Conservation (phyloP, 257 asterid species). For the Henckelia pumila region DNA sequence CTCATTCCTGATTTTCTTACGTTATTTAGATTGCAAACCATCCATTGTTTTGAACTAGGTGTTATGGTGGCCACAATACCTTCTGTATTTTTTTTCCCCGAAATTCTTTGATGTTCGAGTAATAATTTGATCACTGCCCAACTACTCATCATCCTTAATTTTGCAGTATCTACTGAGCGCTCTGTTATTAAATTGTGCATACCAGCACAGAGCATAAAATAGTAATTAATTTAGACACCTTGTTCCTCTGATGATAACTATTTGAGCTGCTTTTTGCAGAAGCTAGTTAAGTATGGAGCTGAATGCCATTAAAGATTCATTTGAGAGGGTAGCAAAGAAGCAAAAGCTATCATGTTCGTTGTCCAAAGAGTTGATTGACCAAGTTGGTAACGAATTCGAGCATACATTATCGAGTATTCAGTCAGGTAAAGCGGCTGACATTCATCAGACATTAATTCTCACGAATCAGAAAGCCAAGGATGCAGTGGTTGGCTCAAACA, state of each 20-base stretch:
- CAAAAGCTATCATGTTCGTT: conserved; percentile 48
- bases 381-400: conserved; percentile 46
- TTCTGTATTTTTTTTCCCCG: background rate
- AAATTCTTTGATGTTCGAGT: background rate
- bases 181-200: background rate
- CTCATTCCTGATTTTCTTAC: conserved; percentile 13
- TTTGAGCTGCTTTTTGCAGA: conserved; percentile 14
- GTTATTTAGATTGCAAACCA: background rate
- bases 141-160: background rate
- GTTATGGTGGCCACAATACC: background rate
- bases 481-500: conserved; percentile 26
- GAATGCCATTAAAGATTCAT: conserved; percentile 40
- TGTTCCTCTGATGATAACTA: background rate
- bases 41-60: conserved; percentile 9
- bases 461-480: conserved; percentile 50
- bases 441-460: conserved; percentile 40
- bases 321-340: conserved; percentile 53
- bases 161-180: background rate
- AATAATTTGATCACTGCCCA: background rate
- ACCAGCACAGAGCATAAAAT: background rate
- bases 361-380: conserved; percentile 48
- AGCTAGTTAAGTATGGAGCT: conserved; percentile 43
- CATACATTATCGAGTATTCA: conserved; percentile 41
- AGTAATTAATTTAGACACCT: background rate
- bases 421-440: conserved; percentile 29